Evolutionary conservation across 1,284 basidiomycete genomes (phyloP).

Genomic region (Coriolopsis trogii): DNA sequence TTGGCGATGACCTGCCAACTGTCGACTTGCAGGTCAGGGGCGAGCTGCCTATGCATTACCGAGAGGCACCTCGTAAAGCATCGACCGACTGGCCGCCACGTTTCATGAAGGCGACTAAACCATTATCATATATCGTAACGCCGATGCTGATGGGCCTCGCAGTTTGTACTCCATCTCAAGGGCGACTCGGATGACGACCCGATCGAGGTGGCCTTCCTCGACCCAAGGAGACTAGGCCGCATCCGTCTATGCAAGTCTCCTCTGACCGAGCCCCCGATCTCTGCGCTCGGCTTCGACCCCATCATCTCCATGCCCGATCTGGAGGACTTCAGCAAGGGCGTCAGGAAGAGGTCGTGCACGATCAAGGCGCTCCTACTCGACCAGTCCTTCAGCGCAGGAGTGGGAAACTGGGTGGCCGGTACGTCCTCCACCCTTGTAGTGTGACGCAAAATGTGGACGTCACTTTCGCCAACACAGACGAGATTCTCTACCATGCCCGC

Average conservation of each 20-base stretch:
- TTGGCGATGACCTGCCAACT: too few species aligned
- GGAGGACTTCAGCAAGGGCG: conserved; percentile 53
- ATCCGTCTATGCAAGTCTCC: conserved; percentile 68
- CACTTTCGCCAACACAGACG: conserved; percentile 46
- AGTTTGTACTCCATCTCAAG: conserved; percentile 68
- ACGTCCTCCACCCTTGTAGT: not conserved
- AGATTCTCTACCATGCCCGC: conserved; percentile 78
- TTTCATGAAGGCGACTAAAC: conserved; percentile 61
- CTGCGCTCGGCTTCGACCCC: conserved; percentile 78
- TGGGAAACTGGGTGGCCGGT: conserved; percentile 88
- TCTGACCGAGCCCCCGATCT: conserved; percentile 67
- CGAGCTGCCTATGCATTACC: conserved; percentile 64
- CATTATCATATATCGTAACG: not conserved
- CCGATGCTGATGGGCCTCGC: not conserved
- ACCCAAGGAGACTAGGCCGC: conserved; percentile 74
- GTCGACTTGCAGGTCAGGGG: conserved; percentile 57
- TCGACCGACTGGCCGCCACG: conserved; percentile 75
- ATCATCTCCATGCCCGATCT: conserved; percentile 72
- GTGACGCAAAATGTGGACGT: not conserved
- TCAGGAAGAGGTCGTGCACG: conserved; percentile 67
- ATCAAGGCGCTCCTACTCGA: conserved; percentile 82
- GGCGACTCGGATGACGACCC: conserved; percentile 33
- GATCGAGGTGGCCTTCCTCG: conserved; percentile 63
- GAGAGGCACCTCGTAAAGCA: conserved; percentile 52
- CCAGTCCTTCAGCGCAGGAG: conserved; percentile 80